Base-by-base conservation (phyloP, 1,284 basidiomycete genomes). In the Ceratobasidium sp. region DNA sequence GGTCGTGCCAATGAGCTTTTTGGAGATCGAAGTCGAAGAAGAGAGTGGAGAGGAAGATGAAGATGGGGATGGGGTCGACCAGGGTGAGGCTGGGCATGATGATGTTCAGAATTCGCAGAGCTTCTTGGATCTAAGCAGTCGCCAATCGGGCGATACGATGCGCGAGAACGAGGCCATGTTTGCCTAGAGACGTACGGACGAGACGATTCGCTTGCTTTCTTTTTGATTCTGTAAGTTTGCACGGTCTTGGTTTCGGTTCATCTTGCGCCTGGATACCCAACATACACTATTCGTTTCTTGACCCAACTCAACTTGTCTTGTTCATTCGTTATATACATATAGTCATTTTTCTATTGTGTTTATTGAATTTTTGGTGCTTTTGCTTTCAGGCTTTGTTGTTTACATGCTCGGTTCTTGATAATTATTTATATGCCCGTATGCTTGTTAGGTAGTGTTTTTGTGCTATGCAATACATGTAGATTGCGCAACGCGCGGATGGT, bases 91-190 rank as follows among this genome's bases (percentile, higher is more conserved):
- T 3, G 25, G 34, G 29, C 68, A 54, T 29, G 54, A 56, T 11
- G 52, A 11, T 17, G 29, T 73, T 8, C 70, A 73, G 7, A 56
- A 73, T 29, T 29, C 70, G 19, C 70, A 61, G 43, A 73, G 70
- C 34, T 73, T 73, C 57, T 57, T 73, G 43, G 70, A 73, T 49
- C 29, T 73, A 13, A 62, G 70, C 44, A 51, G 56, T 62, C 70
- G 70, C 25, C 70, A 62, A 29, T 73, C 70, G 29, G 70, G 70
- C 44, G 70, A 73, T 49, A 73, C 70, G 43, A 61, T 73, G 57
- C 57, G 70, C 56, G 70, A 73, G 25, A 73, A 62, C 29, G 52
- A 65, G 19, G 64, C 57, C 46, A 52, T 68, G 66, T 68, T 68
- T 49, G 7, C 66, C n/a, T 68, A 54, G 25, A 3, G 15, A 15